Base-by-base conservation (phyloP, 192 early-diverging fungal species). In the Jimgerdemannia lactiflua region DNA sequence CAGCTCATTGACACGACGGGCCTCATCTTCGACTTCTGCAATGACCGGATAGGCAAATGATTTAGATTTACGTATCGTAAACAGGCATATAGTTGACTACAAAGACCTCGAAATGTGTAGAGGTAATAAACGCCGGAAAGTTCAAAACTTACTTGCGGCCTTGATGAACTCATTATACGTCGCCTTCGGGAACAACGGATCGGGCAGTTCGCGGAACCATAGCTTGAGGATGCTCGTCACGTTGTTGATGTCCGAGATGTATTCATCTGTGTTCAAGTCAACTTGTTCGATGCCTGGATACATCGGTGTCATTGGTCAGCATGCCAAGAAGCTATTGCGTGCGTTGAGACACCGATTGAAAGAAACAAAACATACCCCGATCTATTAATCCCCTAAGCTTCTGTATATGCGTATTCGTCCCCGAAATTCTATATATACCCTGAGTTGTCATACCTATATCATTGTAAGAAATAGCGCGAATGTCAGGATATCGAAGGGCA, bases 141-240 rank as follows among this genome's bases (percentile, higher is more conserved):
- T 29, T 29, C 29, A 19, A 68, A 18, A 84, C 86, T 85, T 82
- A 92, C 93, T 77, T 19, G 94, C 89, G 4, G 93, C 92, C 42
- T 88, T 88, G 44, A 95, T 85, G 63, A 96, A 89, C 43, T 88
- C 79, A 14, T 86, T 80, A 77, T 93, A 96, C 74, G 87, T 80
- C 19, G 72, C 64, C 65, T 80, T 79, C 65, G 96, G 94, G 71
- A 99, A 85, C 0, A 98, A 81, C 2, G 95, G 92, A 63, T 96
- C 95, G 4, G 96, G 94, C n/a, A 99, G 80, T 80, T 98, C 96
- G 42, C 98, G 88, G 80, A 99, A 94, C 88, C 93, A 99, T 67
- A 96, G 85, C 79, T 99, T 99, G 3, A 99, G 81, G 39, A 94
- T 91, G 68, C 95, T 90, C 29, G 95, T 83, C 7, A 97, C 84